Evolutionary conservation across 495 filamentous ascomycete genomes (phyloP).

Genomic region (Cercophora sp.): DNA sequence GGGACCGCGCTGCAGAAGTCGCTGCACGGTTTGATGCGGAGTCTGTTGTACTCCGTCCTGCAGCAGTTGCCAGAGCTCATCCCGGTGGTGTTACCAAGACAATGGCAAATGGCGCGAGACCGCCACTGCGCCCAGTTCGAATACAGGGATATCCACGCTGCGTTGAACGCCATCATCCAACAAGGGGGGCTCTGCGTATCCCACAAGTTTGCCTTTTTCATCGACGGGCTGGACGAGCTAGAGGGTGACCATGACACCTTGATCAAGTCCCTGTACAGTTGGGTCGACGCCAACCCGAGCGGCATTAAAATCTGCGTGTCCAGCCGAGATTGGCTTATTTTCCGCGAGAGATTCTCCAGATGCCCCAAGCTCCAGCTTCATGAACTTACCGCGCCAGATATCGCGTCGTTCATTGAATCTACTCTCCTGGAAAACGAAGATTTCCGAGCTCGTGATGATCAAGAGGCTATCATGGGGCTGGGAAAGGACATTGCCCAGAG

Average conservation of each 20-base stretch:
- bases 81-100: constrained; percentile 13
- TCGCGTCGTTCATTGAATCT: constrained; percentile 12
- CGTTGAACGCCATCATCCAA: not conserved
- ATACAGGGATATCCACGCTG: not conserved
- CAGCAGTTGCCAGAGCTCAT: constrained; percentile 31
- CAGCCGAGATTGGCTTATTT: not conserved
- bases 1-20: constrained; percentile 31
- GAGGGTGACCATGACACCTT: constrained; percentile 15
- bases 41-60: constrained; percentile 39
- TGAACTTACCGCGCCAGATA: constrained; percentile 26
- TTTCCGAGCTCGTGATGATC: not conserved
- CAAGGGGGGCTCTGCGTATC: not conserved
- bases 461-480: not conserved
- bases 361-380: constrained; percentile 17
- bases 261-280: constrained; percentile 1
- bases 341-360: not conserved
- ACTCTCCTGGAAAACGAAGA: constrained; percentile 8
- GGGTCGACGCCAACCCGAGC: not conserved
- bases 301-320: constrained; percentile 17
- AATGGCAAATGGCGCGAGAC: no score
- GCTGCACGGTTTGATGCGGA: constrained; percentile 36
- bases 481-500: constrained; percentile 12
- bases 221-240: constrained; percentile 48
- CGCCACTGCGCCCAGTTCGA: not conserved
- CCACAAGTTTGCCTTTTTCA: constrained; percentile 39